Evolutionary conservation across 176 grass and related monocot species (phyloP).

Genomic region (Echinochloa phyllopogon): DNA sequence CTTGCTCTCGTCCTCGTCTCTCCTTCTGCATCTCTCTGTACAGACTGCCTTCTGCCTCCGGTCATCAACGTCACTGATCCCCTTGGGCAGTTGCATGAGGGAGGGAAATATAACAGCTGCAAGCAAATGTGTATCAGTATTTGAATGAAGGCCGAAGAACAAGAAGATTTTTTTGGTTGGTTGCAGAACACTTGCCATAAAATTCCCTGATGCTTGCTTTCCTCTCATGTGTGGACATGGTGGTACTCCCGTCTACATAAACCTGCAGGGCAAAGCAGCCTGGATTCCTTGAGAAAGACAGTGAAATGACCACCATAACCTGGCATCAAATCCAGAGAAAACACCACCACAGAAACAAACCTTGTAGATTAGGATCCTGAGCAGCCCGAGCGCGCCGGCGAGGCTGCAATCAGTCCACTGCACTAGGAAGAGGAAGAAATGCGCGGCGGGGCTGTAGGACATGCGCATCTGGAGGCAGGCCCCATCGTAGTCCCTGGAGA

Average conservation of each 20-base stretch:
- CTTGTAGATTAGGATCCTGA: conserved; percentile 92
- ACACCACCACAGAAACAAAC: neutral
- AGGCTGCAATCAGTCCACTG: conserved; percentile 96
- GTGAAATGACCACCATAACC: neutral
- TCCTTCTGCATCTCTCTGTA: conserved; percentile 61
- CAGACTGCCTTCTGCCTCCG: conserved; percentile 68
- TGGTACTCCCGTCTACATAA: conserved; percentile 91
- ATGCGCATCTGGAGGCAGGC: conserved; percentile 90
- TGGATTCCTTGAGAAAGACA: neutral
- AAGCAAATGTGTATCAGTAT: neutral
- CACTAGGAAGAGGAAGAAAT: conserved; percentile 86
- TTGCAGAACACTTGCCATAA: conserved; percentile 60
- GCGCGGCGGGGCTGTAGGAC: conserved; percentile 85
- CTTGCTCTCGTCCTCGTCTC: conserved; percentile 59
- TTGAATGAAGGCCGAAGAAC: neutral
- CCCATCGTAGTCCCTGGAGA: conserved; percentile 84
- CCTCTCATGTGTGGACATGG: conserved; percentile 95
- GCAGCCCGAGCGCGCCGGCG: conserved; percentile 82
- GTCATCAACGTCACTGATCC: conserved; percentile 83
- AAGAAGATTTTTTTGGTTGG: neutral
- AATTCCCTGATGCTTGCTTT: conserved; percentile 95
- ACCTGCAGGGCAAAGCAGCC: conserved; percentile 47
- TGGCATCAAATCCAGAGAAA: neutral
- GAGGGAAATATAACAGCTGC: conserved; percentile 94
- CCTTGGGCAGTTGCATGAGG: conserved; percentile 78